These are phyloP conservation scores for Blastobotrys americana DNA, from an alignment of 805 yeast species.

Conservation along the genomic window DNA sequence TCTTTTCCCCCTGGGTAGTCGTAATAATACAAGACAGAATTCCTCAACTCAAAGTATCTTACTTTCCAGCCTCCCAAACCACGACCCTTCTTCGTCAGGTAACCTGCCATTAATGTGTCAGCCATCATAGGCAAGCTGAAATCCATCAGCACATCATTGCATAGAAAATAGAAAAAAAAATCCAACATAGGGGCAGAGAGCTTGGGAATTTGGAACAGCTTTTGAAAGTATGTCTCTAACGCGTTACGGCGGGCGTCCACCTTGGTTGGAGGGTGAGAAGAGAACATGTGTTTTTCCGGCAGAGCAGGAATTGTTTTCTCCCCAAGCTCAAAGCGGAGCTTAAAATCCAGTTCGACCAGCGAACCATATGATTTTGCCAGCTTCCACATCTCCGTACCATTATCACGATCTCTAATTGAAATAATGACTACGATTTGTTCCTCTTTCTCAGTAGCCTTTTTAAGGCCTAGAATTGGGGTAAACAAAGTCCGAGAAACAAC, in stretches of 20 bases:
- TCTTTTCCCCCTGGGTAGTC: constrained; percentile 51
- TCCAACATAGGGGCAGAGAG: constrained; percentile 47
- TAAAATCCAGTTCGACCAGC: constrained; percentile 53
- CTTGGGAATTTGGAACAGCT: constrained; percentile 50
- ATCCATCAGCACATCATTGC: constrained; percentile 52
- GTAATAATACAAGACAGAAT: constrained; percentile 48
- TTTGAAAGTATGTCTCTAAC: constrained; percentile 52
- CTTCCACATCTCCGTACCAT: constrained; percentile 65
- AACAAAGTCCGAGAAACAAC: not conserved
- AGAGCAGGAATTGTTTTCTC: constrained; percentile 45
- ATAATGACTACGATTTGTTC: constrained; percentile 59
- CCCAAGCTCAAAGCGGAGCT: constrained; percentile 43
- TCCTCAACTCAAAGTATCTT: constrained; percentile 52
- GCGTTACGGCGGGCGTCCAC: constrained; percentile 53
- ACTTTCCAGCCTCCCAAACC: constrained; percentile 66
- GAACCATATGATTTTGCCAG: constrained; percentile 58
- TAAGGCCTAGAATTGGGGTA: not conserved
- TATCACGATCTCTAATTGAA: constrained; percentile 53
- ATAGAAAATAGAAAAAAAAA: constrained; percentile 55
- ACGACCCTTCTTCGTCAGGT: constrained; percentile 54
- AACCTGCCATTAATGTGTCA: constrained; percentile 43
- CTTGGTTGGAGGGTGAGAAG: constrained; percentile 52
- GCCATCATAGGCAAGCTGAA: constrained; percentile 1
- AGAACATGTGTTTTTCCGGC: constrained; percentile 57
- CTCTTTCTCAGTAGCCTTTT: constrained; percentile 33